These are phyloP conservation scores for Solanum aculeatissimum DNA, from an alignment of 305 asterid genomes.

Conservation along the genomic window DNA sequence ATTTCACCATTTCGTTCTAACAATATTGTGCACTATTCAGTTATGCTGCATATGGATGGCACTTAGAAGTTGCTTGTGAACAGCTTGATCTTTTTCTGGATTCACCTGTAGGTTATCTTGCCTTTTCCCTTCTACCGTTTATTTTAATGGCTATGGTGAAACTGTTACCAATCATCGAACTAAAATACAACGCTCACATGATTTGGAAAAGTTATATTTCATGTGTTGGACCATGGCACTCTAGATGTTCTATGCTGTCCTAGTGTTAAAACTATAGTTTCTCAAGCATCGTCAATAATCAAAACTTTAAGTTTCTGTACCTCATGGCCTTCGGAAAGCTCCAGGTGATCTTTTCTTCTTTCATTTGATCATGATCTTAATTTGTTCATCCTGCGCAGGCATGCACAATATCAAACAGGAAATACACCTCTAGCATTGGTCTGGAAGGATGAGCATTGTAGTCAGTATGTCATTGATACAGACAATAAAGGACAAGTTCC, in stretches of 20 bases:
- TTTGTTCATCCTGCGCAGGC: slow-evolving; percentile 28
- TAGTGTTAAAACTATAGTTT: neutral
- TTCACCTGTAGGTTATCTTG: neutral
- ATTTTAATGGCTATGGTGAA: neutral
- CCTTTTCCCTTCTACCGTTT: neutral
- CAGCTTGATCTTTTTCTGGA: neutral
- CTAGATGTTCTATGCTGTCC: neutral
- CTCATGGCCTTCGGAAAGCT: neutral
- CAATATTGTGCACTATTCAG: neutral
- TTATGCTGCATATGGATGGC: neutral
- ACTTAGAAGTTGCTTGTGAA: neutral
- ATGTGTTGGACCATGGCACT: neutral
- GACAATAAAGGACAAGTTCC: slow-evolving; percentile 80
- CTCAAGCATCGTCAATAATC: neutral
- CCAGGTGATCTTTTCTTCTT: neutral
- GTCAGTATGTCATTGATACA: slow-evolving; percentile 84
- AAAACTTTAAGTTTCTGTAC: neutral
- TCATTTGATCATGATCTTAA: neutral
- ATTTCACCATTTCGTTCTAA: neutral
- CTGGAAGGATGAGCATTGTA: slow-evolving; percentile 90
- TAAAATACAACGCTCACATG: neutral
- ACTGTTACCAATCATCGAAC: neutral
- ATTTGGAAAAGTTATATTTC: neutral
- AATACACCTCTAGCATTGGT: slow-evolving; percentile 81
- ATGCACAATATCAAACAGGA: slow-evolving; percentile 90